Evolutionary conservation across 139 green algal genomes (phyloP), one percentile per base, ranked within the genome.

Genomic region (Chlamydomonas eustigma): DNA sequence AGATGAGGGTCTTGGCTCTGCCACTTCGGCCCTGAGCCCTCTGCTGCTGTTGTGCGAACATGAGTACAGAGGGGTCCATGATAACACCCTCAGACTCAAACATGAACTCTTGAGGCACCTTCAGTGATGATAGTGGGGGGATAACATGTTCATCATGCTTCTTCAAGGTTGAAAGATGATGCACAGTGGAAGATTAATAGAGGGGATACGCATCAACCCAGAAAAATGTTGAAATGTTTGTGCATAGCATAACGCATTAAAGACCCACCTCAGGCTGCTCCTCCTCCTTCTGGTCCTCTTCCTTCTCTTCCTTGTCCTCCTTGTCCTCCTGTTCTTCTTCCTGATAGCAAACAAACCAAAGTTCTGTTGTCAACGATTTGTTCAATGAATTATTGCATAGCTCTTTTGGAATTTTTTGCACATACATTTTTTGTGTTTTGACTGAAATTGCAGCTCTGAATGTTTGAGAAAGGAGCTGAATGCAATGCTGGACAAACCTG

Each of bases 51-150:
- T 97, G 90, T 3, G 94, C 95, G 77, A 99, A 98, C 78, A 90
- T 87, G 39, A 98, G 87, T 51, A 99, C 80, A 34, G 77, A 85
- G 38, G 92, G 87, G 86, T 99, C 96, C 65, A 97, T 77, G 76
- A 98, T 88, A 12, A 95, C 94, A 30, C 95, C 96, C 84, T 99
- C 96, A 18, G 90, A 75, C 80, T 98, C 95, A 80, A 99, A 98
- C 75, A 99, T 91, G 79, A 99, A 99, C 91, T 99, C 94, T 87
- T 99, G 90, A 0, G 96, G 96, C 22, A 99, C 85, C 89, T 98
- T 86, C 44, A 70, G 82, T 65, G 18, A 51, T 5, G 39, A 73
- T 12, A 58, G 44, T 12, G 44, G 44, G 44, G 44, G 18, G 44
- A 18, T 58, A 18, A 58, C 12, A 58, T 8, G 58, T 69, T 37